A percentile compares a stretch with the other conserved stretches of the same genome.
Evolutionary conservation across 2,329 filamentous ascomycete genomes (phyloP).

Genomic region (Mycosphaerelloides madeirae): DNA sequence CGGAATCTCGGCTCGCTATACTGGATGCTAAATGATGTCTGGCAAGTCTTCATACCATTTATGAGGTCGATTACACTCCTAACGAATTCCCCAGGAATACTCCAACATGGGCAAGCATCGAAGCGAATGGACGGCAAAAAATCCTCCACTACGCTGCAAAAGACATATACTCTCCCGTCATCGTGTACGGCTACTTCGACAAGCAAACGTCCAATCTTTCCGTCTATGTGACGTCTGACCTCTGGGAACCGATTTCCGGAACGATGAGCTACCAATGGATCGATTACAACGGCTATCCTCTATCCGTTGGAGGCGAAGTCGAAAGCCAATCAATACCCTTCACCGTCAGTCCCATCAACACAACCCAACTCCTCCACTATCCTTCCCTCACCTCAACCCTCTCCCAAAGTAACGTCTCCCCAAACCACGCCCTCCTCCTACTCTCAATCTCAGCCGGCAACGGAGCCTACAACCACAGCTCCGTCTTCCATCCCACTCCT

Average conservation of each 20-base stretch:
- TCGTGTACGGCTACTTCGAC: slow-evolving; percentile 54
- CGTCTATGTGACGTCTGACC: slow-evolving; percentile 53
- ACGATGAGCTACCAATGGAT: slow-evolving; percentile 48
- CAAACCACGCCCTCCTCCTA: slow-evolving; percentile 38
- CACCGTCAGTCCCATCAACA: slow-evolving; percentile 48
- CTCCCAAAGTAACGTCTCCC: slow-evolving; percentile 20
- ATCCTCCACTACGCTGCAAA: slow-evolving; percentile 55
- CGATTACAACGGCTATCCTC: slow-evolving; percentile 42
- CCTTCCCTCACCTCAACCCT: slow-evolving; percentile 33
- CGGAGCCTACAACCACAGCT: slow-evolving; percentile 45
- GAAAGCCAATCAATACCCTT: slow-evolving; percentile 32
- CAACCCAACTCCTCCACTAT: slow-evolving; percentile 40
- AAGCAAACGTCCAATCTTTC: slow-evolving; percentile 45
- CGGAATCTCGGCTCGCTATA: slow-evolving; percentile 56
- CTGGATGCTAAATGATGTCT: slow-evolving; percentile 60
- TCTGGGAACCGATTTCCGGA: slow-evolving; percentile 48
- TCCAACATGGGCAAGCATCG: slow-evolving; percentile 58
- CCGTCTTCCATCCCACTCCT: slow-evolving; percentile 46
- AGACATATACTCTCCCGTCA: slow-evolving; percentile 53
- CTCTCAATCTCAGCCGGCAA: slow-evolving; percentile 34
- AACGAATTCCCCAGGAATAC: slow-evolving; percentile 39
- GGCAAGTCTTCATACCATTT: neutral
- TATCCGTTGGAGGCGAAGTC: slow-evolving; percentile 33
- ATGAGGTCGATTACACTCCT: neutral
- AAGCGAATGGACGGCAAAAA: slow-evolving; percentile 59